Base-by-base conservation (phyloP, 2,329 filamentous ascomycete genomes). In the Colletotrichum camelliae region DNA sequence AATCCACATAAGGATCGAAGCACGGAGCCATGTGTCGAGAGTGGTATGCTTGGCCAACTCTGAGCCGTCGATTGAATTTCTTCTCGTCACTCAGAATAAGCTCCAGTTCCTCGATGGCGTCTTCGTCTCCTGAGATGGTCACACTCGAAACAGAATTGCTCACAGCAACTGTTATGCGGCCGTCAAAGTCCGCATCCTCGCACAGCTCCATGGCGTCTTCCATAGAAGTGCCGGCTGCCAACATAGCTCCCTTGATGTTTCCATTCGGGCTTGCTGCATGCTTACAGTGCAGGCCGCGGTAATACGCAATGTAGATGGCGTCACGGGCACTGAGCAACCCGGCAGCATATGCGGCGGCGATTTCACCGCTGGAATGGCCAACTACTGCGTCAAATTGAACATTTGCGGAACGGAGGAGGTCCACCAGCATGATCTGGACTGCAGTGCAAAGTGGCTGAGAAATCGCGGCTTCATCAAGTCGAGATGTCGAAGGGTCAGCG, bases 321-420 rank as follows among this genome's bases (percentile, higher is more conserved):
- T 82, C 79, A 1, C 43, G 65, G 2, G 64, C 35, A 10, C 60
- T 68, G 1, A 91, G 67, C 24, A 84, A 81, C 0, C 88, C 88
- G 0, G 87, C 85, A 0, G 88, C 88, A 77, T 89, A 90, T 0
- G 87, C 89, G 0, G 88, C 87, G 1, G 80, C 87, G 13, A 90
- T 89, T 77, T 90, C 88, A 1, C 88, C 88, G 0, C 85, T 87
- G 0, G 87, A 89, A 77, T 90, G 88, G 2, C 88, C 88, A 2
- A 88, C 83, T 0, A 87, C 85, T 1, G 82, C 82, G 2, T 75
- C 31, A 8, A 86, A 83, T 1, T 73, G 55, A n/a, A 89, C 70
- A 4, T 83, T 83, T 6, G 83, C 84, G 0, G 79, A 73, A 0
- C 69, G 37, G 1, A 84, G 77, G 2, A 81, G 66, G 4, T 82